These are phyloP conservation scores for Ceratobasidium sp. DNA, from an alignment of 1,284 basidiomycete species.

Conservation along the genomic window DNA sequence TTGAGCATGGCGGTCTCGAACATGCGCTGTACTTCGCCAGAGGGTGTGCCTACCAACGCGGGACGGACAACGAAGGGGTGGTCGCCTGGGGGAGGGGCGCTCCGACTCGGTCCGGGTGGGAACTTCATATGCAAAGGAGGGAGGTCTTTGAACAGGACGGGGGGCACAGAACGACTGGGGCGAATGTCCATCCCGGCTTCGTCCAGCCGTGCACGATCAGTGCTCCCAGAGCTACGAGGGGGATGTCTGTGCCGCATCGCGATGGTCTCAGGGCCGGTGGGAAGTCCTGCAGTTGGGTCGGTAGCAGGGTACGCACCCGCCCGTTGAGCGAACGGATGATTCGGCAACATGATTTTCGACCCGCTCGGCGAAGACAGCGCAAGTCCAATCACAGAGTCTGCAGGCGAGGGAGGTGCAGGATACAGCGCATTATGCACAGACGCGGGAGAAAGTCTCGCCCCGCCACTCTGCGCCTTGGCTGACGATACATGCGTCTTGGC, in stretches of 20 bases:
- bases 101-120: conserved; percentile 2
- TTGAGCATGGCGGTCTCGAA: conserved; percentile 39
- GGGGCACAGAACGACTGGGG: conserved; percentile 5
- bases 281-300: conserved; percentile 10
- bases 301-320: conserved; percentile 30
- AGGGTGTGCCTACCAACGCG: not conserved
- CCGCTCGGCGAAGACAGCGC: conserved; percentile 27
- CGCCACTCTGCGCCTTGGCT: not conserved
- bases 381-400: conserved; percentile 29
- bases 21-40: conserved; percentile 31
- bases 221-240: conserved; percentile 33
- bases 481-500: too few relatives aligned
- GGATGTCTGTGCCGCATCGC: conserved; percentile 31
- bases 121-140: conserved; percentile 21
- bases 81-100: conserved; percentile 1
- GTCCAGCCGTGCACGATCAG: conserved; percentile 28
- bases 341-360: conserved; percentile 4
- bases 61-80: conserved; percentile 26
- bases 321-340: conserved; percentile 34
- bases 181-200: not conserved
- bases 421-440: not conserved
- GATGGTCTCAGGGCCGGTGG: conserved; percentile 25
- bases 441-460: not conserved
- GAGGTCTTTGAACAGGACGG: not conserved
- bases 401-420: conserved; percentile 5